Evolutionary conservation across 78 protist genomes (phyloP), one percentile per base, ranked within the genome.

Genomic region (Thecamonas trahens): DNA sequence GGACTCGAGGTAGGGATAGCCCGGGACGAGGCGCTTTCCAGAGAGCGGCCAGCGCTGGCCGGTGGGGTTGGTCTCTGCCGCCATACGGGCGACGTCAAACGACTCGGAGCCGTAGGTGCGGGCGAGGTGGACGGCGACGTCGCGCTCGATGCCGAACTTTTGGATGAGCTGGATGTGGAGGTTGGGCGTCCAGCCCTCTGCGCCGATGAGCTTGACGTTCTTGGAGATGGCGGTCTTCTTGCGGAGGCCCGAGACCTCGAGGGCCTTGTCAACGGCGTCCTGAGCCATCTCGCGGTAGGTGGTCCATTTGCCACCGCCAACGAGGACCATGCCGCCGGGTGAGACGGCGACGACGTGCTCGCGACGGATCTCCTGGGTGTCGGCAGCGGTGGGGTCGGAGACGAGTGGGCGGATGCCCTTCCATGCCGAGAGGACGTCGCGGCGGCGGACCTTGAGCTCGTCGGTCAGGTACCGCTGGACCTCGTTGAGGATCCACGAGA

Each of bases 261-360:
- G 55, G 6, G 67, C 92, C 0, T 60, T 54, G 37, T 87, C 86
- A 1, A 91, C 80, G 14, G 84, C 76, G 26, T 87, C 97, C 26
- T 72, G 72, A 4, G 95, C 90, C 96, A 94, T 92, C 42, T 53
- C n/a, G 53, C 98, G 79, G 74, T 89, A 95, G 20, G 96, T 95
- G 29, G 98, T 95, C 98, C 96, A 92, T 79, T 95, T 95, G 18
- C 98, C 98, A 26, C 98, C 98, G 54, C 81, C 65, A 32, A 95
- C 73, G 3, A 93, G 80, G 35, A 94, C 68, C n/a, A 94, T 73
- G 15, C 85, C 68, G 45, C 73, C 53, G 13, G 55, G 50, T 42
- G 70, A 44, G 29, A 65, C 70, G 28, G 72, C 65, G 63, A 88
- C 77, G 26, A 83, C 70, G 62, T 90, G 95, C 31, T 67, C 61